Evolutionary conservation across 2,329 filamentous ascomycete genomes (phyloP), one percentile per base, ranked within the genome.

Genomic region (Aureobasidium vineae): DNA sequence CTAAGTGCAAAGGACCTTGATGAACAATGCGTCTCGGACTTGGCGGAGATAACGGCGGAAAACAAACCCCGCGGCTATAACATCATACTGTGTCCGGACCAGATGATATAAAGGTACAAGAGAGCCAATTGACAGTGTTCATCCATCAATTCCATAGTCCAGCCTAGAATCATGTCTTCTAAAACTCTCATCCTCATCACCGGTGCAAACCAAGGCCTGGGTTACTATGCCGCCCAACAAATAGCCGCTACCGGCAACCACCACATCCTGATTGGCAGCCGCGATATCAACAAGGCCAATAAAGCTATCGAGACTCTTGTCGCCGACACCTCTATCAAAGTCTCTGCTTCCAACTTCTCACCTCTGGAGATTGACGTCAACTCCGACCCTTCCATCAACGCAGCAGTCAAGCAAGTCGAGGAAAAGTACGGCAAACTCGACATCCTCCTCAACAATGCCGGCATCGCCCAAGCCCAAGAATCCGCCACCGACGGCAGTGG

Each of bases 121-220:
- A 21, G 7, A 28, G 31, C 21, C 36, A 26, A 56, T 40, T 40
- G 13, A 19, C 13, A 26, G 2, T 26, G 6, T 41, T 10, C 21
- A 31, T 33, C 26, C 26, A 21, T 26, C 31, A 49, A 57, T 26
- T 6, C 3, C 19, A 47, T 21, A 60, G 23, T 31, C 19, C 21
- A 15, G 33, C 23, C 13, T 4, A 43, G n/a, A 61, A 49, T 5
- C 2, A 66, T 63, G 65, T 52, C 65, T 7, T 41, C 21, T 11
- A 57, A 66, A 33, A 36, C 33, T 7, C 63, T 78, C 36, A 73
- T 74, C 54, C 75, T 80, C 52, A 71, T 81, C 52, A 78, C 77
- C 6, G 79, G 79, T 7, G 78, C 75, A 41, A 82, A 80, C 69
- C 74, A 77, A 69, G 79, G 79, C 53, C 77, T 81, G 23, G 80